Evolutionary conservation across 768 basidiomycete species (phyloP).

Genomic region (Amanita subjunquillea): DNA sequence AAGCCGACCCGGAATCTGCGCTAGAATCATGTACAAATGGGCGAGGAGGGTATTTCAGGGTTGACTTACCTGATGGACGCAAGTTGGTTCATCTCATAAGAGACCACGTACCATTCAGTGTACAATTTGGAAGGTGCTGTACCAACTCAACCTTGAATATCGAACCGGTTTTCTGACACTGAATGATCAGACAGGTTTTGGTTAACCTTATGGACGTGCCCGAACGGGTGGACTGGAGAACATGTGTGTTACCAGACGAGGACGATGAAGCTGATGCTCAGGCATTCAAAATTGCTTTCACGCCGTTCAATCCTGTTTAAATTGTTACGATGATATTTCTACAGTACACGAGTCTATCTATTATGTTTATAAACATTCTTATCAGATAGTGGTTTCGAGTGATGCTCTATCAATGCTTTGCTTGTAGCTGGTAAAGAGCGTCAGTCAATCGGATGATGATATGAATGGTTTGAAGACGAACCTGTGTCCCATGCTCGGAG

Average conservation of each 20-base stretch:
- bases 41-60: conserved; percentile 75
- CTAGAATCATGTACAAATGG: conserved; percentile 41
- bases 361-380: too few species aligned
- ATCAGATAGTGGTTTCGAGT: not conserved
- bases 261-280: conserved; percentile 80
- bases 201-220: conserved; percentile 67
- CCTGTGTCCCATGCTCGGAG: conserved; percentile 56
- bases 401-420: conserved; percentile 12
- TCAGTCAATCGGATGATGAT: not conserved
- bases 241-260: conserved; percentile 70
- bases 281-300: conserved; percentile 78
- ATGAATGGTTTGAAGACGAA: conserved; percentile 16
- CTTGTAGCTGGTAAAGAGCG: conserved; percentile 18
- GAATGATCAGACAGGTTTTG: conserved; percentile 59
- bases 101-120: conserved; percentile 66
- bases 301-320: conserved; percentile 50
- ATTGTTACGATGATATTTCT: not conserved
- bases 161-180: conserved; percentile 5
- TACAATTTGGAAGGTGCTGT: conserved; percentile 89
- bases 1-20: conserved; percentile 56
- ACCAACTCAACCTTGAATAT: not conserved
- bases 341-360: not conserved
- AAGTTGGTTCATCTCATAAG: conserved; percentile 83
- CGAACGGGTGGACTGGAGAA: conserved; percentile 87
- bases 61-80: conserved; percentile 80